phyloP scores from a whole-genome alignment of 805 yeast species.

The Yarrowia keelungensis region DNA sequence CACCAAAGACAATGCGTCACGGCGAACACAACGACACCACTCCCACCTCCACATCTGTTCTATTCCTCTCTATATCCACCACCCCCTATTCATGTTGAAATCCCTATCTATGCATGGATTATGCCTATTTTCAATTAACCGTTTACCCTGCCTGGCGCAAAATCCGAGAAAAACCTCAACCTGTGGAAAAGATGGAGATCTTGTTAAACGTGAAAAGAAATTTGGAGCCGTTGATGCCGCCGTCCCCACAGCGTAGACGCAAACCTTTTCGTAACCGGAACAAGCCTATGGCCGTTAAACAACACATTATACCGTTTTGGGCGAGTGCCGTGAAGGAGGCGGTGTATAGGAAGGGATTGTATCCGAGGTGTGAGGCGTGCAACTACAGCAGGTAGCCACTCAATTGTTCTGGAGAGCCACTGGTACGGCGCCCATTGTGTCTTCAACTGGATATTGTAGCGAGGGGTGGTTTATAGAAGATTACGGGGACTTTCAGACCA shows the following conservation, averaged over 20 bases:
- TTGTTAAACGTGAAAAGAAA: neutral
- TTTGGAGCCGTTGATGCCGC: slow-evolving; percentile 6
- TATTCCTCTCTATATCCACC: too few relatives aligned
- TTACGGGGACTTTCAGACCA: too few relatives aligned
- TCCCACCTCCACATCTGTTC: too few relatives aligned
- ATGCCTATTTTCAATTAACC: neutral
- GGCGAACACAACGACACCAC: too few relatives aligned
- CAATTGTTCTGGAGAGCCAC: too few relatives aligned
- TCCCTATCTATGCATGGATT: slow-evolving; percentile 17
- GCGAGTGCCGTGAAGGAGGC: slow-evolving; percentile 7
- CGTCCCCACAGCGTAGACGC: neutral
- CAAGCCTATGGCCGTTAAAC: slow-evolving; percentile 7
- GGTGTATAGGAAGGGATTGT: neutral
- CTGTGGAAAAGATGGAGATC: neutral
- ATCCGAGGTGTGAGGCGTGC: neutral
- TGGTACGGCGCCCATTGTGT: too few relatives aligned
- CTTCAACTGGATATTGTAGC: too few relatives aligned
- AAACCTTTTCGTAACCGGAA: slow-evolving; percentile 4
- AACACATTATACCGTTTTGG: slow-evolving; percentile 10
- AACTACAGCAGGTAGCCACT: too few relatives aligned
- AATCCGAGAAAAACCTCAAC: neutral
- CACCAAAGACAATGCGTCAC: too few relatives aligned
- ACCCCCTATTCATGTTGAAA: neutral
- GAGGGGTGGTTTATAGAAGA: too few relatives aligned
- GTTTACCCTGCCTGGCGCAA: neutral